A percentile compares a stretch with the other conserved stretches of the same genome.
phyloP scores from a whole-genome alignment of 352 stramenopile species.

The Globisporangium nagaii region DNA sequence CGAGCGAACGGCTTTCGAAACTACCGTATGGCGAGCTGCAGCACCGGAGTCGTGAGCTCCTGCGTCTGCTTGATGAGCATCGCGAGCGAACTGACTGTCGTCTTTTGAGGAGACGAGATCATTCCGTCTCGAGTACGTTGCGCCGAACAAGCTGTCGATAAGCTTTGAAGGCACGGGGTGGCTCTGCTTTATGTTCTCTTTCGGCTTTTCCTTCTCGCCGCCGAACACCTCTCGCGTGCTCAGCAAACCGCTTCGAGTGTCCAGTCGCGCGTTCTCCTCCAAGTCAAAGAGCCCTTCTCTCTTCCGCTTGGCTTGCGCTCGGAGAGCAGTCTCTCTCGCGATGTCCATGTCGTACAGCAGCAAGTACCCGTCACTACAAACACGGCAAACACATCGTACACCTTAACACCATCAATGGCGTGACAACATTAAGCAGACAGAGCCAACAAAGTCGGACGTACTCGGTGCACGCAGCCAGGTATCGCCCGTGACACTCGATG shows the following conservation, averaged over 20 bases:
- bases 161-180: slow-evolving; percentile 58
- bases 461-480: slow-evolving; percentile 62
- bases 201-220: not conserved
- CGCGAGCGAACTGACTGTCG: not conserved
- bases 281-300: slow-evolving; percentile 40
- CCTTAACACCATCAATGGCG: not conserved
- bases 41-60: not conserved
- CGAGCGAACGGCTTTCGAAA: not conserved
- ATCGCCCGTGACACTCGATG: slow-evolving; percentile 65
- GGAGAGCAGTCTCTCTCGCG: slow-evolving; percentile 45
- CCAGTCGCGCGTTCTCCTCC: slow-evolving; percentile 31
- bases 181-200: not conserved
- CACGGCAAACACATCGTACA: not conserved
- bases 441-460: too few relatives aligned
- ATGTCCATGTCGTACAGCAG: slow-evolving; percentile 83
- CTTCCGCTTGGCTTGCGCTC: slow-evolving; percentile 25
- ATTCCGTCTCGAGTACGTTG: slow-evolving; percentile 17
- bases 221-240: not conserved
- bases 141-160: slow-evolving; percentile 70
- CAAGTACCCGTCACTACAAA: slow-evolving; percentile 61
- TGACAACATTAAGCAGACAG: not conserved
- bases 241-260: slow-evolving; percentile 32
- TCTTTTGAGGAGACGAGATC: not conserved
- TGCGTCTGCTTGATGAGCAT: not conserved
- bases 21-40: not conserved